phyloP scores from a whole-genome alignment of 495 filamentous ascomycete genomes.

The Cryomyces minteri region DNA sequence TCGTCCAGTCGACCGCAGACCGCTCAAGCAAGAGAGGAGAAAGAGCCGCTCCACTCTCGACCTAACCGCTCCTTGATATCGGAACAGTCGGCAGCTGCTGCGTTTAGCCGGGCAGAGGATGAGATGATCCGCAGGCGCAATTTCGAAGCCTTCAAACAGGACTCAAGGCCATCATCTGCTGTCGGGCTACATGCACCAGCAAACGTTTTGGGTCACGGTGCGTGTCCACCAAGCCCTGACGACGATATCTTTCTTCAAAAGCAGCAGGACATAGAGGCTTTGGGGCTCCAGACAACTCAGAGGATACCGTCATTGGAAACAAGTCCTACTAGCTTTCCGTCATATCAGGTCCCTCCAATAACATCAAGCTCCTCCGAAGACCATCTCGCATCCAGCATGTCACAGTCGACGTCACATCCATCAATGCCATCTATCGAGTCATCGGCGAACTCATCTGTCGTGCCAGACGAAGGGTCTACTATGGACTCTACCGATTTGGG shows the following conservation, averaged over 20 bases:
- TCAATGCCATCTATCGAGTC: slow-evolving; percentile 23
- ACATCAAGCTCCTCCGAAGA: slow-evolving; percentile 23
- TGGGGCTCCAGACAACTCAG: slow-evolving; percentile 2
- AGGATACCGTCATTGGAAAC: slow-evolving; percentile 4
- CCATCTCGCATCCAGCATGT: slow-evolving; percentile 20
- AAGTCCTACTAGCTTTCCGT: slow-evolving; percentile 10
- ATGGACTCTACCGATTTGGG: no score
- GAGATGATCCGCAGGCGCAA: slow-evolving; percentile 14
- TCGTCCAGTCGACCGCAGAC: neutral
- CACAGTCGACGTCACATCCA: slow-evolving; percentile 23
- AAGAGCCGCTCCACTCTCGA: neutral
- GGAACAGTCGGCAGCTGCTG: slow-evolving; percentile 12
- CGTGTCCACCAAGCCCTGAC: slow-evolving; percentile 23
- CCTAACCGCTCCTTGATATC: neutral
- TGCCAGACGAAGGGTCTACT: slow-evolving; percentile 11
- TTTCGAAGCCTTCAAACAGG: slow-evolving; percentile 5
- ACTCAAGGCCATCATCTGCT: slow-evolving; percentile 1
- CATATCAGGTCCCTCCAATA: slow-evolving; percentile 8
- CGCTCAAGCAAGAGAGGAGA: neutral
- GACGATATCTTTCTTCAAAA: slow-evolving; percentile 11
- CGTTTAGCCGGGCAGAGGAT: slow-evolving; percentile 17
- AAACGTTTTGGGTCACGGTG: slow-evolving; percentile 1
- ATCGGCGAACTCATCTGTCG: slow-evolving; percentile 21
- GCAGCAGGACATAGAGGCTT: slow-evolving; percentile 1
- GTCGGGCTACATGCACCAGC: neutral